Evolutionary conservation across 768 basidiomycete species (phyloP).

Genomic region (Termitomyces sp.): DNA sequence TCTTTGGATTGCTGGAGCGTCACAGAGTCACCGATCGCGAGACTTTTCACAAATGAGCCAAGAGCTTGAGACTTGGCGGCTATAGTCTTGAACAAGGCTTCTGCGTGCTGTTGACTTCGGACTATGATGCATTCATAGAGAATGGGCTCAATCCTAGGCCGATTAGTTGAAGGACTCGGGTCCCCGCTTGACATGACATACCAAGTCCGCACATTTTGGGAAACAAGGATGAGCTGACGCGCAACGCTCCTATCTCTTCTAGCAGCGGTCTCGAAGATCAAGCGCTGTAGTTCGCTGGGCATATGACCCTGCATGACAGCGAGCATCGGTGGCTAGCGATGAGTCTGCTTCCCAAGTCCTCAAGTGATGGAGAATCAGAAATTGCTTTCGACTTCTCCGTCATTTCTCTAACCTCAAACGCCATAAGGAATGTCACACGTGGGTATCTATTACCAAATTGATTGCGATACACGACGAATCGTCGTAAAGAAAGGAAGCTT

Average conservation of each 20-base stretch:
- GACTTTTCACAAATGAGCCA: constrained; percentile 7
- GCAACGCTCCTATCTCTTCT: constrained; percentile 18
- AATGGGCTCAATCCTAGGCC: constrained; percentile 25
- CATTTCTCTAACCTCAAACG: neutral
- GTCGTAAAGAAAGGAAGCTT: too few species aligned
- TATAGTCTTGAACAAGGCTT: constrained; percentile 18
- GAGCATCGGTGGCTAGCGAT: constrained; percentile 5
- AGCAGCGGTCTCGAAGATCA: constrained; percentile 26
- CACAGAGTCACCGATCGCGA: constrained; percentile 18
- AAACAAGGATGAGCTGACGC: constrained; percentile 21
- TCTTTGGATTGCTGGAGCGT: constrained; percentile 19
- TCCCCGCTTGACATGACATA: constrained; percentile 12
- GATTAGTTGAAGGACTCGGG: neutral
- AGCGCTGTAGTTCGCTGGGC: constrained; percentile 23
- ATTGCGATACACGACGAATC: neutral
- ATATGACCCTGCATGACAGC: constrained; percentile 7
- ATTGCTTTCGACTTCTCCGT: neutral
- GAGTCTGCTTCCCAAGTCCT: neutral
- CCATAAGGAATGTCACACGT: neutral
- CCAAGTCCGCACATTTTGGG: constrained; percentile 24
- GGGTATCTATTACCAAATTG: constrained; percentile 1
- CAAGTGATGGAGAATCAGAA: neutral
- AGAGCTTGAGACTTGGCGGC: constrained; percentile 13
- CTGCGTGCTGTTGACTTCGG: constrained; percentile 17
- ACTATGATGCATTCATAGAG: constrained; percentile 26